Base-by-base conservation (phyloP, 495 filamentous ascomycete genomes). In the Aspergillus nanangensis region DNA sequence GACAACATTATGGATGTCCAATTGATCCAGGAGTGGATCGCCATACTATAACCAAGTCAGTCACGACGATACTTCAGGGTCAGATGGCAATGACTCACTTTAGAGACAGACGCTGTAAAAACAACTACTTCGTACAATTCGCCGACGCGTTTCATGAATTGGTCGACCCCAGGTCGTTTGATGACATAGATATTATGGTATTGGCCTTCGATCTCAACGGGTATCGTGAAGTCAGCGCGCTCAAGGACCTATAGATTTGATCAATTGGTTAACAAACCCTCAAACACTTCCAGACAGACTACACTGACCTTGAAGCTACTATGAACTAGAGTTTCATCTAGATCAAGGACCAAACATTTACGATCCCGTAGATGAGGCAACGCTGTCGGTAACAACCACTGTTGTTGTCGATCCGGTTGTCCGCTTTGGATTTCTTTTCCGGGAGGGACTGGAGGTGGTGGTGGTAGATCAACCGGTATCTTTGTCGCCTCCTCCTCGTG, bases 161-260 rank as follows among this genome's bases (percentile, higher is more conserved):
- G 82, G 61, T 99, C 93, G 13, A 97, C 93, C 21, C 93, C 93
- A 18, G 93, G 93, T 44, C 93, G 82, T 67, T 99, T 99, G 63
- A 97, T 97, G 39, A 99, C 93, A 63, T 99, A 99, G 11, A 99
- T 95, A 54, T 99, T 99, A 66, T 99, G 93, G 61, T 90, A 96
- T 62, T 96, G 93, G 13, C 93, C 93, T 66, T 99, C 93, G 47
- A 99, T 99, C 62, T 99, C 93, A 24, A 99, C 94, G 1, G 93
- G 93, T 61, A 99, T 97, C 10, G 94, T 99, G 57, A 99, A 96
- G 70, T 99, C 93, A 35, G 93, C 94, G 72, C 96, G 92, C 53
- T 97, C 88, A 35, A 99, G 79, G 52, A 97, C 91, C 93, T 98
- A 52, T 1, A n/a, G 22, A 22, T 20, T 18, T 39, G 7, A 36